A percentile compares a stretch with the other conserved stretches of the same genome.
Evolutionary conservation across 1,284 basidiomycete genomes (phyloP).

Genomic region (Volvariella surrecta): DNA sequence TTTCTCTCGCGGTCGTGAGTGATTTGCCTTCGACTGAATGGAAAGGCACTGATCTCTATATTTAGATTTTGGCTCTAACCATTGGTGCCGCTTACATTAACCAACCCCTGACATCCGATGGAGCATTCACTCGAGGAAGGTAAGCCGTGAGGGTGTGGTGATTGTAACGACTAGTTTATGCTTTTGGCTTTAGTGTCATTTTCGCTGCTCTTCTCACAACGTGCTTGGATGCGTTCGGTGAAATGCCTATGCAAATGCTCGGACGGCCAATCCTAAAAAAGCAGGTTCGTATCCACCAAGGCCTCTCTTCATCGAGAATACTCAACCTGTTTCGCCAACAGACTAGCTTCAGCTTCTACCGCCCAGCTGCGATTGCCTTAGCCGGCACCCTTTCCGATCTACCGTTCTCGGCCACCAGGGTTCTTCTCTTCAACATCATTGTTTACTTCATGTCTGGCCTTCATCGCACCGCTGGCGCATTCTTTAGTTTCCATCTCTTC

Average conservation of each 20-base stretch:
- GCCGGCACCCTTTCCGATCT: slow-evolving; percentile 73
- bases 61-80: slow-evolving; percentile 55
- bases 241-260: slow-evolving; percentile 67
- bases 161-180: no score
- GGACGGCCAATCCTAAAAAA: slow-evolving; percentile 58
- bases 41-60: no score
- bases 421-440: slow-evolving; percentile 61
- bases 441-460: slow-evolving; percentile 73
- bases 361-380: slow-evolving; percentile 65
- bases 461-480: slow-evolving; percentile 50
- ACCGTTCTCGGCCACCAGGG: slow-evolving; percentile 59
- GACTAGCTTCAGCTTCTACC: slow-evolving; percentile 77
- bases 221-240: slow-evolving; percentile 72
- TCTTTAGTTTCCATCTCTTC: slow-evolving; percentile 69
- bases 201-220: slow-evolving; percentile 71
- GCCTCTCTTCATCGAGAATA: no score
- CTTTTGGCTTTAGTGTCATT: slow-evolving; percentile 48
- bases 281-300: no score
- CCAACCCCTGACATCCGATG: slow-evolving; percentile 63
- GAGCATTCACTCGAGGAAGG: slow-evolving; percentile 79
- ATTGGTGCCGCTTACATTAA: slow-evolving; percentile 75
- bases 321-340: no score
- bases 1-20: slow-evolving; percentile 44
- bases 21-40: not conserved
- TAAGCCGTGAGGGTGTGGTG: no score